These are phyloP conservation scores for Sporisorium iseilematis-ciliati DNA, from an alignment of 1,284 basidiomycete species.

Conservation along the genomic window DNA sequence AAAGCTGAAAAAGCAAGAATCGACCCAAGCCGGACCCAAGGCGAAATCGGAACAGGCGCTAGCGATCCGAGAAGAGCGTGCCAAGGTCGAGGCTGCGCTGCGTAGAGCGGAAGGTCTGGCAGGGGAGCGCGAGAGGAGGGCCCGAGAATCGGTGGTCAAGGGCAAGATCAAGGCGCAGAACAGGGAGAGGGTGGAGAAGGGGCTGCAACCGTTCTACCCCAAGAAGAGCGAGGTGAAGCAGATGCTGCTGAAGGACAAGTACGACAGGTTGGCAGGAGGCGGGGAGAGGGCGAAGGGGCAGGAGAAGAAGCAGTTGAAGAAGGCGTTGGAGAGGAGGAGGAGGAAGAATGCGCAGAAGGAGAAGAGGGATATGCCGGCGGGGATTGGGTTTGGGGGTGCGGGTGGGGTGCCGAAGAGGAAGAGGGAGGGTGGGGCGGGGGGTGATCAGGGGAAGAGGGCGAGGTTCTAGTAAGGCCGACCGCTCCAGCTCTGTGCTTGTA, in stretches of 20 bases:
- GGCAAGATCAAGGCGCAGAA: slow-evolving; percentile 71
- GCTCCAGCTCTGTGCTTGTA: too few species aligned
- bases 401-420: slow-evolving; percentile 43
- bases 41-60: slow-evolving; percentile 73
- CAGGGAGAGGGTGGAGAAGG: slow-evolving; percentile 62
- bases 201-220: slow-evolving; percentile 78
- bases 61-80: slow-evolving; percentile 76
- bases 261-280: slow-evolving; percentile 38
- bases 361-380: slow-evolving; percentile 74
- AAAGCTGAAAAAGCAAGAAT: slow-evolving; percentile 78
- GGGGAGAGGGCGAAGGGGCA: slow-evolving; percentile 24
- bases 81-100: slow-evolving; percentile 81
- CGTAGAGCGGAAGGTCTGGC: slow-evolving; percentile 79
- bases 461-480: slow-evolving; percentile 9
- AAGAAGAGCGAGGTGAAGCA: slow-evolving; percentile 78
- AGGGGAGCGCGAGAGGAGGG: slow-evolving; percentile 78
- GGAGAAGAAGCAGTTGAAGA: slow-evolving; percentile 76
- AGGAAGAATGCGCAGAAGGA: slow-evolving; percentile 89
- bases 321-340: slow-evolving; percentile 85
- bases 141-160: slow-evolving; percentile 73
- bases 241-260: slow-evolving; percentile 60
- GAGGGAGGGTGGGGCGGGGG: slow-evolving; percentile 10
- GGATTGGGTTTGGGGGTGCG: slow-evolving; percentile 35
- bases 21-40: slow-evolving; percentile 77
- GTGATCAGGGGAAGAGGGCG: slow-evolving; percentile 16